These are phyloP conservation scores for Salix brachista DNA, from an alignment of 345 rosid genomes.

Conservation along the genomic window DNA sequence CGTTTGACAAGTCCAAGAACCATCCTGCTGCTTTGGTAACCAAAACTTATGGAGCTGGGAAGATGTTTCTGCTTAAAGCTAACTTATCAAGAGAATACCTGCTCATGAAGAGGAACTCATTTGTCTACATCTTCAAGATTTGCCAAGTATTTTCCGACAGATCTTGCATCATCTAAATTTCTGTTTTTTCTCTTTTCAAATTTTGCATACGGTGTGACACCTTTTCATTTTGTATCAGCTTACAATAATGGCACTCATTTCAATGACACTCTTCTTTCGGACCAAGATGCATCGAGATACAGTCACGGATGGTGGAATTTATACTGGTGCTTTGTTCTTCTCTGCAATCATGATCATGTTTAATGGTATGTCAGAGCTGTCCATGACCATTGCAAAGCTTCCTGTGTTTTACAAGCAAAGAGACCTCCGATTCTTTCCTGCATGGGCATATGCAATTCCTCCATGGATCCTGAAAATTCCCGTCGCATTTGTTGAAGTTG, in stretches of 20 bases:
- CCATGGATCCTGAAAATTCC: constrained; percentile 82
- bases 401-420: constrained; percentile 87
- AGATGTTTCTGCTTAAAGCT: constrained; percentile 50
- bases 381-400: constrained; percentile 76
- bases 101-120: constrained; percentile 62
- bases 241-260: constrained; percentile 27
- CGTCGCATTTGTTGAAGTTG: constrained; percentile 57
- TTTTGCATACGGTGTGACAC: background rate
- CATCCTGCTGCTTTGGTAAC: constrained; percentile 60
- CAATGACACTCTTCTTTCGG: constrained; percentile 32
- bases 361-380: constrained; percentile 68
- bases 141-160: constrained; percentile 37
- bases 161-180: background rate
- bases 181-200: background rate
- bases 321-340: constrained; percentile 64
- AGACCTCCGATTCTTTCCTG: constrained; percentile 68
- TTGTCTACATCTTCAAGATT: constrained; percentile 49
- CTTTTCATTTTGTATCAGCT: constrained; percentile 16
- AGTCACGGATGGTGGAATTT: constrained; percentile 45
- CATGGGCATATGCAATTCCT: constrained; percentile 80
- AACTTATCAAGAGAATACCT: constrained; percentile 47
- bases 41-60: constrained; percentile 43
- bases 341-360: constrained; percentile 47
- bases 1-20: constrained; percentile 44
- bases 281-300: constrained; percentile 33